A percentile compares a stretch with the other conserved stretches of the same genome.
These are phyloP conservation scores for Arabidopsis hybrid DNA, from an alignment of 441 rosid genomes.

Conservation along the genomic window DNA sequence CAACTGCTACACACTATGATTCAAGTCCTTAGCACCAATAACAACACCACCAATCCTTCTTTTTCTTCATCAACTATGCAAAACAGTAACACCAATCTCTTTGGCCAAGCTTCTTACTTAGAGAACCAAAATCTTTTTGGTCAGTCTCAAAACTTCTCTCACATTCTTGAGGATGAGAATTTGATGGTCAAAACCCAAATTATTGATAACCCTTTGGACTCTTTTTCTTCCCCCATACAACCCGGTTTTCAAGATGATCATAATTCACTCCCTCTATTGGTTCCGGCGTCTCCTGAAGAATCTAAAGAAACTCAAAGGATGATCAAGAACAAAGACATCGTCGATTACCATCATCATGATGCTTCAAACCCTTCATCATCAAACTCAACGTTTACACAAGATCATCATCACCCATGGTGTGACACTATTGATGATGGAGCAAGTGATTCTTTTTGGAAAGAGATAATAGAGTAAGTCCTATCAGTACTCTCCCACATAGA, in stretches of 20 bases:
- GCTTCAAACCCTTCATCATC: slow-evolving; percentile 46
- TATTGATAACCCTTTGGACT: slow-evolving; percentile 25
- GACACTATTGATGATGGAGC: slow-evolving; percentile 57
- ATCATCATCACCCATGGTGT: slow-evolving; percentile 47
- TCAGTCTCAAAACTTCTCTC: slow-evolving; percentile 44
- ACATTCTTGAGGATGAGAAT: slow-evolving; percentile 40
- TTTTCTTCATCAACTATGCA: slow-evolving; percentile 37
- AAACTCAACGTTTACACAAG: slow-evolving; percentile 48
- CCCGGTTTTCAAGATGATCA: slow-evolving; percentile 40
- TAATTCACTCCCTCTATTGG: slow-evolving; percentile 51
- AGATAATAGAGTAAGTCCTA: slow-evolving; percentile 57
- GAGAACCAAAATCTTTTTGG: slow-evolving; percentile 39
- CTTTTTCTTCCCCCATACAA: slow-evolving; percentile 34
- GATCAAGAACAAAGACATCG: slow-evolving; percentile 41
- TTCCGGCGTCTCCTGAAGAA: slow-evolving; percentile 51
- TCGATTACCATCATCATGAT: slow-evolving; percentile 25
- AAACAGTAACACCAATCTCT: slow-evolving; percentile 27
- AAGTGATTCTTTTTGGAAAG: slow-evolving; percentile 65
- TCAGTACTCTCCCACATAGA: background rate
- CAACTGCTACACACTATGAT: slow-evolving; percentile 57
- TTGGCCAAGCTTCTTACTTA: slow-evolving; percentile 34
- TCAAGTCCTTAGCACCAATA: slow-evolving; percentile 47
- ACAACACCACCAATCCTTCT: slow-evolving; percentile 32
- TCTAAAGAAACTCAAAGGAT: slow-evolving; percentile 33
- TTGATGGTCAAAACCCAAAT: slow-evolving; percentile 29